Percentiles rank a stretch among this genome's conserved stretches.
These are phyloP conservation scores for Boletus rufocinnamomeus DNA, from an alignment of 768 basidiomycete species.

Conservation along the genomic window DNA sequence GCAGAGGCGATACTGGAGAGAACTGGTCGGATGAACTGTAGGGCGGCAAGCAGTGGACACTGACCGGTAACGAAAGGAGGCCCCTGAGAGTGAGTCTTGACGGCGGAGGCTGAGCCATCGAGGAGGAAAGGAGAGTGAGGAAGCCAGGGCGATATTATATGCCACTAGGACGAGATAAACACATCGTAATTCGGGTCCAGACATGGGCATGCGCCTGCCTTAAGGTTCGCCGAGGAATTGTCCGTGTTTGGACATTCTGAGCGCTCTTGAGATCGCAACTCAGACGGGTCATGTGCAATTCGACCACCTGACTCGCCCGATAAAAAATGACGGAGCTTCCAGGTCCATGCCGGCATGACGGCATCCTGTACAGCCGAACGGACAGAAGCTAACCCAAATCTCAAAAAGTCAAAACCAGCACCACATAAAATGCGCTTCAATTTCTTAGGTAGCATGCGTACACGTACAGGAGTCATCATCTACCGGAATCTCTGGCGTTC, in stretches of 20 bases:
- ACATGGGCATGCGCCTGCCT: slow-evolving; percentile 11
- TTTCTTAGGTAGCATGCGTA: background rate
- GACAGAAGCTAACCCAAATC: slow-evolving; percentile 9
- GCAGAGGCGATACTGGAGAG: slow-evolving; percentile 49
- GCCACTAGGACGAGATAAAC: slow-evolving; percentile 15
- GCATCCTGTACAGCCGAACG: background rate
- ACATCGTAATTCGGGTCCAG: slow-evolving; percentile 6
- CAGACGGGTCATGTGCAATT: slow-evolving; percentile 9
- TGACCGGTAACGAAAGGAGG: slow-evolving; percentile 43
- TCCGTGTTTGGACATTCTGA: slow-evolving; percentile 1
- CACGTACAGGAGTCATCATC: background rate
- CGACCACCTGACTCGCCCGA: slow-evolving; percentile 10
- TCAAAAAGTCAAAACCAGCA: slow-evolving; percentile 13
- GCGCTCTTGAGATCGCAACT: slow-evolving; percentile 19
- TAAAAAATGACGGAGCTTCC: background rate
- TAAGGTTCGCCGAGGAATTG: slow-evolving; percentile 1
- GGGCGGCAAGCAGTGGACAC: background rate
- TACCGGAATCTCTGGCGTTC: slow-evolving; percentile 68
- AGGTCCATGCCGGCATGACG: slow-evolving; percentile 10
- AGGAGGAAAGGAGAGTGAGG: background rate
- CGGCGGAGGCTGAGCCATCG: slow-evolving; percentile 33
- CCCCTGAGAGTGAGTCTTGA: slow-evolving; percentile 36
- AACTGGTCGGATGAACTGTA: background rate
- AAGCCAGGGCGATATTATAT: no score
- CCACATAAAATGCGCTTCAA: background rate